phyloP scores from a whole-genome alignment of 345 rosid species.

The Aethionema arabicum region DNA sequence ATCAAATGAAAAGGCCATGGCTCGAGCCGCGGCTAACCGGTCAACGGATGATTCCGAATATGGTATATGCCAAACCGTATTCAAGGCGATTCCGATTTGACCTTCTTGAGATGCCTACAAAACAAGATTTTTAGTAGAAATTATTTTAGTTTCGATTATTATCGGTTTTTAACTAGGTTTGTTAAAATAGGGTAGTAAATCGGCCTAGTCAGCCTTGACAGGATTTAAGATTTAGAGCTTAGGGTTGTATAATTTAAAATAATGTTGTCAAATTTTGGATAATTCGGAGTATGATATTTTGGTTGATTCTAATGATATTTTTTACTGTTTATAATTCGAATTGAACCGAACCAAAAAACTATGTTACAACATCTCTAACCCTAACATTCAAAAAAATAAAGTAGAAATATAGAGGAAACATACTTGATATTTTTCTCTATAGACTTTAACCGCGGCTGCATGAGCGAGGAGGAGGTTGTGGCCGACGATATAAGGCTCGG shows the following conservation, averaged over 20 bases:
- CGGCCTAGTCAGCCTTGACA: no score
- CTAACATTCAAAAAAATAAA: not conserved
- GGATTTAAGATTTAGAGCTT: no score
- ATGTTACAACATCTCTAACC: not conserved
- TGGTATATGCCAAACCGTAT: slow-evolving; percentile 45
- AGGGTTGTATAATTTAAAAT: no score
- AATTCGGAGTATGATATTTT: no score
- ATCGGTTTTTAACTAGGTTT: not conserved
- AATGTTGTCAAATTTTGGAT: no score
- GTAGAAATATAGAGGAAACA: not conserved
- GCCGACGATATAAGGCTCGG: slow-evolving; percentile 41
- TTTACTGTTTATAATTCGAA: no score
- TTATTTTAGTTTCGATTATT: not conserved
- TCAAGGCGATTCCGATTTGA: slow-evolving; percentile 41
- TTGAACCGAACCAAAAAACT: not conserved
- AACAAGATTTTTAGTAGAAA: not conserved
- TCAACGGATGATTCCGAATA: slow-evolving; percentile 34
- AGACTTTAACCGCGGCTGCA: slow-evolving; percentile 41
- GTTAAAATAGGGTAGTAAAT: no score
- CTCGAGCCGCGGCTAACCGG: slow-evolving; percentile 38
- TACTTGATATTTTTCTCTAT: slow-evolving; percentile 41
- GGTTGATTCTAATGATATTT: no score
- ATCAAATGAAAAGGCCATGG: slow-evolving; percentile 47
- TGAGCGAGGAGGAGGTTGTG: slow-evolving; percentile 46
- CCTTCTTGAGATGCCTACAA: slow-evolving; percentile 48